These are phyloP conservation scores for Phytophthora ohioensis DNA, from an alignment of 352 stramenopile species.

Conservation along the genomic window DNA sequence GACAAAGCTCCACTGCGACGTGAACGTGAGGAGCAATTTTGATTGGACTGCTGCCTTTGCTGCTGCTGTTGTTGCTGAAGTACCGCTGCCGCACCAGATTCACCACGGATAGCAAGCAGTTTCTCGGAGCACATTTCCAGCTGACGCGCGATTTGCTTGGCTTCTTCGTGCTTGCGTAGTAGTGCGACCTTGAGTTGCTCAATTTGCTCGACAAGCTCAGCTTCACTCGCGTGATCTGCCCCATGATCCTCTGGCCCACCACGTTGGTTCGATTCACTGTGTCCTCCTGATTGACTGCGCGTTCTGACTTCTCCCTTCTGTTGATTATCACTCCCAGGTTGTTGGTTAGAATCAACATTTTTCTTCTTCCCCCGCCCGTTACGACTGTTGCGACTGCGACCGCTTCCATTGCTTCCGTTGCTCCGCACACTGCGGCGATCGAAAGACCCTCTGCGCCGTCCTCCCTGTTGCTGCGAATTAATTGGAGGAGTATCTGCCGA, in stretches of 20 bases:
- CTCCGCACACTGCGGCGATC: constrained; percentile 40
- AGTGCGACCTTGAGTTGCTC: constrained; percentile 73
- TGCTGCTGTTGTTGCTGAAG: constrained; percentile 32
- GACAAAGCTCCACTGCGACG: constrained; percentile 19
- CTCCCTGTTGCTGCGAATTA: constrained; percentile 22
- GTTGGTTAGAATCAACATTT: constrained; percentile 9
- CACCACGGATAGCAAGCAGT: constrained; percentile 50
- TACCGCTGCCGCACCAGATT: constrained; percentile 2
- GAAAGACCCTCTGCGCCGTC: constrained; percentile 31
- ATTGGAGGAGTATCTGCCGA: constrained; percentile 7
- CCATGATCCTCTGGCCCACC: constrained; percentile 52
- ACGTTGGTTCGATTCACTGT: constrained; percentile 57
- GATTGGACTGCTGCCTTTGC: constrained; percentile 23
- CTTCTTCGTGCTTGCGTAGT: constrained; percentile 82
- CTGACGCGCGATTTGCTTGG: constrained; percentile 67
- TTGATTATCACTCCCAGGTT: constrained; percentile 25
- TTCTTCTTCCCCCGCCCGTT: constrained; percentile 37
- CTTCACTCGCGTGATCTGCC: constrained; percentile 39
- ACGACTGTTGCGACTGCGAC: constrained; percentile 42
- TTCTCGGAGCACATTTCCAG: constrained; percentile 64
- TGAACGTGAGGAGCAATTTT: constrained; percentile 21
- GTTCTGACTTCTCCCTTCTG: constrained; percentile 21
- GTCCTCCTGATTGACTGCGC: neutral
- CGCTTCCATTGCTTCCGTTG: constrained; percentile 43
- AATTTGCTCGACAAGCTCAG: constrained; percentile 70